phyloP scores from a whole-genome alignment of 371 early-diverging fungal species.

The Blakeslea trispora region DNA sequence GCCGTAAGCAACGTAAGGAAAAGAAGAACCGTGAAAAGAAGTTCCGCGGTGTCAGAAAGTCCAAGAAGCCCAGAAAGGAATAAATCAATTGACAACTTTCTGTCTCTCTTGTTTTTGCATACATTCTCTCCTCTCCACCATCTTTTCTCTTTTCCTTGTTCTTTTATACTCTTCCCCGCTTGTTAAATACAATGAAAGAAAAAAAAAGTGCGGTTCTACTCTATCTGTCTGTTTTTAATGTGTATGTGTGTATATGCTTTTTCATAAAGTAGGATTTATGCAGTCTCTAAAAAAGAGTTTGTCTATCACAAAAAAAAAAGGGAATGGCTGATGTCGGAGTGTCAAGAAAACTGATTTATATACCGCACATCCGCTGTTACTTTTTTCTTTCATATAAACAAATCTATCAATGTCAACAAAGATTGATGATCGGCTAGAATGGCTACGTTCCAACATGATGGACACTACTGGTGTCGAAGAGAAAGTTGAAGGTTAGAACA shows the following conservation, averaged over 20 bases:
- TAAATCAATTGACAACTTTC: constrained; percentile 21
- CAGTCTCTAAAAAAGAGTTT: no score
- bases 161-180: no score
- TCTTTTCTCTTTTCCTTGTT: background rate
- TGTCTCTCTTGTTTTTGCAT: no score
- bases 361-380: no score
- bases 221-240: no score
- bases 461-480: constrained; percentile 55
- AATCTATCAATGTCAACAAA: constrained; percentile 5
- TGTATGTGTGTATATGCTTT: no score
- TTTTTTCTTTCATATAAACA: no score
- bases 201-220: no score
- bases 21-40: constrained; percentile 99
- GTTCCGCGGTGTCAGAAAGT: constrained; percentile 97
- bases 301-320: background rate
- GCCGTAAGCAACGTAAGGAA: constrained; percentile 99
- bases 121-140: background rate
- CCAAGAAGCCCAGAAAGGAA: constrained; percentile 75
- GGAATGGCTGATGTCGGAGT: no score
- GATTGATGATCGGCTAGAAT: constrained; percentile 27
- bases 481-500: constrained; percentile 58
- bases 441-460: constrained; percentile 46
- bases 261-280: no score
- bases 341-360: no score
- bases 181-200: no score